Evolutionary conservation across 176 grass and related monocot species (phyloP), one percentile per base, ranked within the genome.

Genomic region (Bothriochloa decipiens): DNA sequence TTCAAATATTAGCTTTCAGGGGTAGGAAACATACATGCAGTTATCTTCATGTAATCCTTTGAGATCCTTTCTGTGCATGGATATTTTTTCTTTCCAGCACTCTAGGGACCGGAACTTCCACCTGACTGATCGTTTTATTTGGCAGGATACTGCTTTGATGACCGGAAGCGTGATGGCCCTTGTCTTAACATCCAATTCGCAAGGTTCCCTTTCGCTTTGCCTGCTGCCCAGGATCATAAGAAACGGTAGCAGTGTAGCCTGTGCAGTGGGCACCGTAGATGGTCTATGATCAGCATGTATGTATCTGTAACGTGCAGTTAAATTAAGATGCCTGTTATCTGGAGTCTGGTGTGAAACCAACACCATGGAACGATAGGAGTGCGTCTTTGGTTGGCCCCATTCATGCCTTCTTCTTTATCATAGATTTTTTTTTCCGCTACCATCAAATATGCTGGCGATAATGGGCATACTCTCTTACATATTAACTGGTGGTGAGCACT

Each of bases 131-230:
- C 36, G 45, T 83, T 83, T 79, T 75, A 62, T 83, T 83, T 77
- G 72, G 80, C 91, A 95, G 95, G 52, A 42, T 97, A 97, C 78
- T 29, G 45, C 47, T 93, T 97, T 5, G 95, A 97, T 28, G 84
- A 91, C 61, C 92, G 88, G 84, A 95, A 95, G 76, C 52, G 87
- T n/a, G 86, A 86, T 9, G 23, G 77, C 11, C 74, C 81, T 0
- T 33, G 61, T 61, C 88, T 97, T 27, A 86, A 65, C 42, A 89
- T 97, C 46, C 87, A 91, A 8, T 91, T 93, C 42, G 91, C 85
- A 55, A 97, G 93, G 70, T 95, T 97, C 76, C 95, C 92, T 41
- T 97, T 97, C 74, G 79, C 60, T 18, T 85, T 61, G 76, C 66
- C 84, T 18, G 65, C 74, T 4, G 53, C 77, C 32, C 27, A 23